Conservation (phyloP, 345 rosid species). For the Capsella bursapastoris region DNA sequence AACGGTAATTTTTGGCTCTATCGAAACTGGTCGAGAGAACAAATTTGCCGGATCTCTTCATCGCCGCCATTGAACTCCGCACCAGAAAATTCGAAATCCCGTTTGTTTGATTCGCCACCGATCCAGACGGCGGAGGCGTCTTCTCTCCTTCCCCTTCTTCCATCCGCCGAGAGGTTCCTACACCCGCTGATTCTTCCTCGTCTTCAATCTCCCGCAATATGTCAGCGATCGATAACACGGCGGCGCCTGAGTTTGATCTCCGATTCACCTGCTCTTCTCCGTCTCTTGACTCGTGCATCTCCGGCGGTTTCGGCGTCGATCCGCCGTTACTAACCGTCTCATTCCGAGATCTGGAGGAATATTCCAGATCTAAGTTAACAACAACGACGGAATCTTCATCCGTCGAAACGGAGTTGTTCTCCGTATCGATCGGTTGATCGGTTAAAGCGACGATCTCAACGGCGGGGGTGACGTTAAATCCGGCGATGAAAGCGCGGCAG, state of each 20-base stretch:
- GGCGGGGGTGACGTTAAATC: constrained; percentile 9
- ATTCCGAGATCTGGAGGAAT: constrained; percentile 26
- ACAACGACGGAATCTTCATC: constrained; percentile 46
- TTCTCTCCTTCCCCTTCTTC: constrained; percentile 39
- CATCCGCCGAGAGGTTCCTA: constrained; percentile 36
- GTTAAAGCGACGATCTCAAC: neutral
- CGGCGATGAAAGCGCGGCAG: constrained; percentile 54
- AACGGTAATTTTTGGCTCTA: constrained; percentile 46
- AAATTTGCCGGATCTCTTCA: constrained; percentile 63
- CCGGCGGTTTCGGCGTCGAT: constrained; percentile 31
- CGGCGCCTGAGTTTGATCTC: constrained; percentile 55
- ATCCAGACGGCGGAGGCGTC: constrained; percentile 24
- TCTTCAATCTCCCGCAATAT: constrained; percentile 46
- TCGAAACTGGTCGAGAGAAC: constrained; percentile 52
- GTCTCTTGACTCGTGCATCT: neutral
- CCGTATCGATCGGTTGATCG: neutral
- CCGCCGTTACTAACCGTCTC: constrained; percentile 34
- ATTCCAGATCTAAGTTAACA: constrained; percentile 50
- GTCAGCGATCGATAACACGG: constrained; percentile 52
- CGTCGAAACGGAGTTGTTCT: neutral
- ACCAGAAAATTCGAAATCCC: constrained; percentile 46
- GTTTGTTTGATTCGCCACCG: constrained; percentile 25
- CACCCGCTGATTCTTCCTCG: constrained; percentile 40
- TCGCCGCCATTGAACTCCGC: constrained; percentile 49
- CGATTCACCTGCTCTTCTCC: constrained; percentile 36